Conservation (phyloP, 2,329 filamentous ascomycete species). For the Cryphonectria nitschkei region DNA sequence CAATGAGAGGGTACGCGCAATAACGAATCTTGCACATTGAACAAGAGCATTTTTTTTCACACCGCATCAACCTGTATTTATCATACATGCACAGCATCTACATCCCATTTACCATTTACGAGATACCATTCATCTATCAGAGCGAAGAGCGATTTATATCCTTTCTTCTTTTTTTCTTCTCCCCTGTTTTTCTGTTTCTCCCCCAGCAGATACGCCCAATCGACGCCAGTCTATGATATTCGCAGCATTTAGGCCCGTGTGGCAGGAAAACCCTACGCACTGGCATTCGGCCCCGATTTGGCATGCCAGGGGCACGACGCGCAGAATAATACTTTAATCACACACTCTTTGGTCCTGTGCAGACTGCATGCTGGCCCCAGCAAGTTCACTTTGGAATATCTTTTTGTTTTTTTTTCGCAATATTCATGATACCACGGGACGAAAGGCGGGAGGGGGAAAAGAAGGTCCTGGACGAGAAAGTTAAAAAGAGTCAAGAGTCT, state of each 20-base stretch:
- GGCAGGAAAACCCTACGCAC: neutral
- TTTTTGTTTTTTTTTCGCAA: slow-evolving; percentile 15
- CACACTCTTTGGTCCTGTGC: slow-evolving; percentile 19
- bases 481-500: neutral
- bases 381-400: slow-evolving; percentile 13
- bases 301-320: slow-evolving; percentile 4
- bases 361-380: slow-evolving; percentile 17
- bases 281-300: slow-evolving; percentile 10
- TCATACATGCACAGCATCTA: slow-evolving; percentile 4
- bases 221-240: neutral
- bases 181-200: neutral
- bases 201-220: neutral
- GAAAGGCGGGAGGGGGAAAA: neutral
- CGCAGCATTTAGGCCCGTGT: neutral
- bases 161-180: neutral
- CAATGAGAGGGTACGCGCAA: slow-evolving; percentile 33
- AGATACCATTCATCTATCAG: slow-evolving; percentile 18
- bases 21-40: slow-evolving; percentile 10
- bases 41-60: slow-evolving; percentile 8
- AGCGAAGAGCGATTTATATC: slow-evolving; percentile 1
- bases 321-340: slow-evolving; percentile 25
- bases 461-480: slow-evolving; percentile 1
- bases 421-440: slow-evolving; percentile 26
- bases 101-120: slow-evolving; percentile 12
- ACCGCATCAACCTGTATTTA: slow-evolving; percentile 12